phyloP scores from a whole-genome alignment of 176 grass and related monocot species.

The Ananas comosus region DNA sequence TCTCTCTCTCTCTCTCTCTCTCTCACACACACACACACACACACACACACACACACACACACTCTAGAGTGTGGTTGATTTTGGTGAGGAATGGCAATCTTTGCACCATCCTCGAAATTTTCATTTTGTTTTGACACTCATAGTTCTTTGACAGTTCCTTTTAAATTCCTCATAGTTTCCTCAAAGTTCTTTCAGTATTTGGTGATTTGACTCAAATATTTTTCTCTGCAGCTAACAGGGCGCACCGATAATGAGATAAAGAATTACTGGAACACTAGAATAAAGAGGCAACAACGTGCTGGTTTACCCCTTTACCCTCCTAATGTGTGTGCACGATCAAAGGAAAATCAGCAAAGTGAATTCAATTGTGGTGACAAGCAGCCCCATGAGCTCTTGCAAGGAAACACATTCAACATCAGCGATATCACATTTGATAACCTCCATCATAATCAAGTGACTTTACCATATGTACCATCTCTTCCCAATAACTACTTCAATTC shows the following conservation, averaged over 20 bases:
- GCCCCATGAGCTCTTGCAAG: slow-evolving; percentile 14
- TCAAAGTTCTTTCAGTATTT: neutral
- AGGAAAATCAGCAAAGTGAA: slow-evolving; percentile 29
- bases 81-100: too few relatives aligned
- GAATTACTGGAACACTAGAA: slow-evolving; percentile 57
- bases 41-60: too few relatives aligned
- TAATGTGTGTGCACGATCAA: slow-evolving; percentile 17
- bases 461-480: neutral
- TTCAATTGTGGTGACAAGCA: slow-evolving; percentile 19
- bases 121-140: neutral
- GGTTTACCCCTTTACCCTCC: slow-evolving; percentile 47
- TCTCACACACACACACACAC: too few relatives aligned
- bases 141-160: neutral
- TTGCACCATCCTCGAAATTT: neutral
- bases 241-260: slow-evolving; percentile 68
- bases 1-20: too few relatives aligned
- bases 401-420: slow-evolving; percentile 6
- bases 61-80: too few relatives aligned
- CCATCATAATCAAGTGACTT: slow-evolving; percentile 1
- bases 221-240: slow-evolving; percentile 18
- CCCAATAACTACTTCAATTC: neutral
- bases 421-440: slow-evolving; percentile 26
- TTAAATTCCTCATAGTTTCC: neutral
- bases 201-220: neutral
- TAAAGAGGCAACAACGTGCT: slow-evolving; percentile 35